Percentiles rank a stretch among this genome's conserved stretches.
Evolutionary conservation across 257 asterid genomes (phyloP).

Genomic region (Salvia miltiorrhiza): DNA sequence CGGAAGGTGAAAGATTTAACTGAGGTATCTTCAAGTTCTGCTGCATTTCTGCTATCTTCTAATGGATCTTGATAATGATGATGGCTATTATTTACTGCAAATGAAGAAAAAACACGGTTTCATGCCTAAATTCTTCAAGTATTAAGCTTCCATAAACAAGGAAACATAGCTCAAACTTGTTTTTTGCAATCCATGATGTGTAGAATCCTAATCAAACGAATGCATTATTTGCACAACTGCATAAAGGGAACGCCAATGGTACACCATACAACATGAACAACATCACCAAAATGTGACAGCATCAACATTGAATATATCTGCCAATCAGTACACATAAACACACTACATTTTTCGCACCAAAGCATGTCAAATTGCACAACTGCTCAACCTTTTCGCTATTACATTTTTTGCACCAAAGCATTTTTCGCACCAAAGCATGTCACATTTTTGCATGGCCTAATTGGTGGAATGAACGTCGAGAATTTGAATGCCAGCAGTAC

Average conservation of each 20-base stretch:
- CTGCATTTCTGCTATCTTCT: slow-evolving; percentile 16
- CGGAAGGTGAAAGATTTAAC: slow-evolving; percentile 77
- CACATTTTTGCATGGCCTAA: not conserved
- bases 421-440: too few relatives aligned
- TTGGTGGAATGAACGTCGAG: not conserved
- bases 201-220: not conserved
- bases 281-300: too few relatives aligned
- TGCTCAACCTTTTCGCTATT: too few relatives aligned
- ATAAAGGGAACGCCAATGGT: too few relatives aligned
- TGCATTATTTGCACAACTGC: not conserved
- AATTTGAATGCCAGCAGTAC: not conserved
- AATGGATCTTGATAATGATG: slow-evolving; percentile 5
- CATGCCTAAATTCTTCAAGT: not conserved
- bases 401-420: too few relatives aligned
- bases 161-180: not conserved
- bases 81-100: slow-evolving; percentile 12
- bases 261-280: too few relatives aligned
- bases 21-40: slow-evolving; percentile 29
- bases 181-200: too few relatives aligned
- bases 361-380: too few relatives aligned
- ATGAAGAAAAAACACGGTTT: not conserved
- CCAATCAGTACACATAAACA: too few relatives aligned
- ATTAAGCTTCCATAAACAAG: not conserved
- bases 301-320: too few relatives aligned
- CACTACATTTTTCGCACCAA: too few relatives aligned